phyloP scores from a whole-genome alignment of 2,329 filamentous ascomycete species.

The Hymenotorrendiella dingleyae region DNA sequence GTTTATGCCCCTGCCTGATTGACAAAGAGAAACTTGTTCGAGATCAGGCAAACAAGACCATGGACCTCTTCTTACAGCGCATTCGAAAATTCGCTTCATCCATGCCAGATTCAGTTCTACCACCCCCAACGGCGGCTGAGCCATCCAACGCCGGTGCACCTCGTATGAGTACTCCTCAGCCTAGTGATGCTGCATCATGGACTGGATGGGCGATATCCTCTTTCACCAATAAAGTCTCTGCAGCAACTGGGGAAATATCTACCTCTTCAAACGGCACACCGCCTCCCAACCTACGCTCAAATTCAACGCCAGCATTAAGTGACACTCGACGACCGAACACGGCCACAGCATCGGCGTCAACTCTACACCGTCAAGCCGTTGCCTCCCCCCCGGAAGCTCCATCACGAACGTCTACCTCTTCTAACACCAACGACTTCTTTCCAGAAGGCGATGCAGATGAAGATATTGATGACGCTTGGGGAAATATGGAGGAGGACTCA shows the following conservation, averaged over 20 bases:
- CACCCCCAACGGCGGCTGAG: constrained; percentile 52
- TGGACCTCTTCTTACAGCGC: constrained; percentile 79
- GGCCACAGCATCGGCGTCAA: constrained; percentile 47
- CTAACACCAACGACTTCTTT: constrained; percentile 44
- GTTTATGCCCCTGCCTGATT: constrained; percentile 75
- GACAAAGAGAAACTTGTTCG: constrained; percentile 95
- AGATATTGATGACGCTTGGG: constrained; percentile 62
- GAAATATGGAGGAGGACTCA: constrained; percentile 51
- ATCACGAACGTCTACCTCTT: constrained; percentile 43
- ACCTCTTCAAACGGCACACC: constrained; percentile 37
- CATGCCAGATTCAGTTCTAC: constrained; percentile 76
- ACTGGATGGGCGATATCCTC: constrained; percentile 97
- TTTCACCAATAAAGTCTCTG: constrained; percentile 88
- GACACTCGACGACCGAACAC: constrained; percentile 31
- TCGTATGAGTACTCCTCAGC: constrained; percentile 74
- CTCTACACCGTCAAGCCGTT: constrained; percentile 54
- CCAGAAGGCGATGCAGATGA: constrained; percentile 54
- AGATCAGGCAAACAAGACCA: constrained; percentile 82
- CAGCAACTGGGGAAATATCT: constrained; percentile 82
- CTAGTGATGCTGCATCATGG: constrained; percentile 65
- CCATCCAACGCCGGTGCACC: constrained; percentile 44
- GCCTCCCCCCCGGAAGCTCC: constrained; percentile 43
- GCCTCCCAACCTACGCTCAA: constrained; percentile 35
- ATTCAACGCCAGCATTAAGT: constrained; percentile 35
- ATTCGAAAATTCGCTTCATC: constrained; percentile 70